Conservation (phyloP, 495 filamentous ascomycete species). For the Podospora sp. region DNA sequence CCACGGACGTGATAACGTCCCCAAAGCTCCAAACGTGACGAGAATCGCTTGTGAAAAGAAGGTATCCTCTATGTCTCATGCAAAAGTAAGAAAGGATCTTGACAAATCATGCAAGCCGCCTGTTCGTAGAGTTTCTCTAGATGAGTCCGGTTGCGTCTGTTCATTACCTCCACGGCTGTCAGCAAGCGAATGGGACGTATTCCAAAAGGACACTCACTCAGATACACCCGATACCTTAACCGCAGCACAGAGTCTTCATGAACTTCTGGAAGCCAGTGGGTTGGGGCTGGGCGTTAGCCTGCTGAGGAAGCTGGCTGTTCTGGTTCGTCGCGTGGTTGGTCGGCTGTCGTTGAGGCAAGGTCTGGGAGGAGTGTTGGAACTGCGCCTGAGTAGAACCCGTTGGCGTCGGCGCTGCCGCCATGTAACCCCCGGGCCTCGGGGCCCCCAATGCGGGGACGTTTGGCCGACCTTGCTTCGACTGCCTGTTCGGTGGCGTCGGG, state of each 20-base stretch:
- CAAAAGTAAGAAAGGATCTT: conserved; percentile 32
- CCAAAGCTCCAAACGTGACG: conserved; percentile 26
- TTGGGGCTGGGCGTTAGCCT: conserved; percentile 49
- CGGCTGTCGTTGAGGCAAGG: conserved; percentile 67
- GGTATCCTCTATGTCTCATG: conserved; percentile 41
- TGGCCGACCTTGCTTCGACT: conserved; percentile 81
- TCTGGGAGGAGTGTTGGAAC: conserved; percentile 86
- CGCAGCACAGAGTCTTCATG: conserved; percentile 82
- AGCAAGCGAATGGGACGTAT: conserved; percentile 2
- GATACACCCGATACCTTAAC: conserved; percentile 51
- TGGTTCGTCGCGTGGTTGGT: conserved; percentile 59
- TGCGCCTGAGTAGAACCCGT: conserved; percentile 84
- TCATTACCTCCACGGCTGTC: background rate
- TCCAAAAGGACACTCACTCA: conserved; percentile 21
- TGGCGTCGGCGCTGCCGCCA: conserved; percentile 61
- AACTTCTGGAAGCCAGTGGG: conserved; percentile 68
- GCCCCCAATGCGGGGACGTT: conserved; percentile 72
- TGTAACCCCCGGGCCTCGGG: conserved; percentile 78
- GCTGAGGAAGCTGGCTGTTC: conserved; percentile 45
- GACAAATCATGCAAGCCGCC: conserved; percentile 36
- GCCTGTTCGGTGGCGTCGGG: conserved; percentile 84
- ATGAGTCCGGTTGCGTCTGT: conserved; percentile 24
- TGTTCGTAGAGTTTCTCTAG: conserved; percentile 29
- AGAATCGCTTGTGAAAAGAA: conserved; percentile 35
- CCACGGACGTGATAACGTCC: conserved; percentile 38